Conservation (phyloP, 306 rosid species). For the Ochetophila trinervis region DNA sequence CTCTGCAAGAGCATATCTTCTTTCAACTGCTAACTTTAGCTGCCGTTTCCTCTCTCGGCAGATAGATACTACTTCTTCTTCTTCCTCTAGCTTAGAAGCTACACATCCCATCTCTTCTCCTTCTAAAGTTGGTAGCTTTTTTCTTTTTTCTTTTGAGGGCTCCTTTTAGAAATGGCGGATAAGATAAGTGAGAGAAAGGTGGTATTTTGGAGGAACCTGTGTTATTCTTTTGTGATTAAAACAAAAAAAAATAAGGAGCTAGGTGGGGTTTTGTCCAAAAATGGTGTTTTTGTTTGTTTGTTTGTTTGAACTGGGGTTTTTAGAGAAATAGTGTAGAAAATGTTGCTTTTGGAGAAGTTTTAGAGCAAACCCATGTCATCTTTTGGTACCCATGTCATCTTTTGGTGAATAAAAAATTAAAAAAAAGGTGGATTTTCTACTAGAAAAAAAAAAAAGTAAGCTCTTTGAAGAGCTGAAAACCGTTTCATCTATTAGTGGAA, state of each 20-base stretch:
- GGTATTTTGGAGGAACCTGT: conserved; percentile 38
- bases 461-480: conserved; percentile 19
- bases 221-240: conserved; percentile 40
- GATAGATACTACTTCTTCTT: conserved; percentile 68
- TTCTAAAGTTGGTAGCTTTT: conserved; percentile 17
- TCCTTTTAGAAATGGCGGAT: conserved; percentile 24
- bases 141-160: conserved; percentile 9
- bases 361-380: conserved; percentile 37
- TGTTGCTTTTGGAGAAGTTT: conserved; percentile 24
- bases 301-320: conserved; percentile 33
- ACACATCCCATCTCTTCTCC: conserved; percentile 74
- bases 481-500: conserved; percentile 22
- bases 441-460: conserved; percentile 21
- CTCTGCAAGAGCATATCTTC: conserved; percentile 78
- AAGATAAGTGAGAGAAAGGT: conserved; percentile 37
- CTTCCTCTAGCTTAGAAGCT: conserved; percentile 94
- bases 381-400: conserved; percentile 37
- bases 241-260: conserved; percentile 29
- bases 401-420: neutral
- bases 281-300: conserved; percentile 17
- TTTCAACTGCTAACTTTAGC: conserved; percentile 76
- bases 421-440: conserved; percentile 18
- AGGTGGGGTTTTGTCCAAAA: conserved; percentile 29
- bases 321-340: conserved; percentile 31
- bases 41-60: conserved; percentile 83